phyloP scores from a whole-genome alignment of 169 alveolate genomes.

The Plasmodium blacklocki region DNA sequence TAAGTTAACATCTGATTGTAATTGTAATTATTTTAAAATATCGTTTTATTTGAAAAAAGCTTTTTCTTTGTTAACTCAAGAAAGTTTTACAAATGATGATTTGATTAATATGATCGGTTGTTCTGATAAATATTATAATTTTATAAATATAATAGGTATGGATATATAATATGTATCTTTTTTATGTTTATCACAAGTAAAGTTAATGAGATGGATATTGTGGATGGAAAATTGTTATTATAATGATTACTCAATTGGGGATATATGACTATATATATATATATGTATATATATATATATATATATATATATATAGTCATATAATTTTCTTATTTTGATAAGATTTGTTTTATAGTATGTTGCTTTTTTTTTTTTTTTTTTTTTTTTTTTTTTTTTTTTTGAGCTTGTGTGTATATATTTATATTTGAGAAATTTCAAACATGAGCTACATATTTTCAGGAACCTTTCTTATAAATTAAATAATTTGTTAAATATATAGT shows the following conservation, averaged over 20 bases:
- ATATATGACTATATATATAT: background rate
- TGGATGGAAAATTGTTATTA: too few species aligned
- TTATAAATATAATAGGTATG: slow-evolving; percentile 40
- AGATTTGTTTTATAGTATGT: too few species aligned
- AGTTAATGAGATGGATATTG: background rate
- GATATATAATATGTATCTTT: slow-evolving; percentile 24
- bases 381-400: too few species aligned
- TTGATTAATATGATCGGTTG: slow-evolving; percentile 44
- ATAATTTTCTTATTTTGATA: too few species aligned
- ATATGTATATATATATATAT: background rate
- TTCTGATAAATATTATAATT: slow-evolving; percentile 68
- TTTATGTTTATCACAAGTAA: background rate
- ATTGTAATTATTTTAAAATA: slow-evolving; percentile 38
- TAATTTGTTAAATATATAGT: too few species aligned
- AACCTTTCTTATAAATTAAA: too few species aligned
- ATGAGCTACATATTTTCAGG: too few species aligned
- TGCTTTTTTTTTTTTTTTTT: too few species aligned
- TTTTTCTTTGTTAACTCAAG: slow-evolving; percentile 55
- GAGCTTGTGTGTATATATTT: too few species aligned
- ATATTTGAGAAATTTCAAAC: too few species aligned
- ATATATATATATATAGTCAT: too few species aligned
- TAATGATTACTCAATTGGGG: too few species aligned
- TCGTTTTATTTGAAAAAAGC: slow-evolving; percentile 47
- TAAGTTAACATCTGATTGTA: slow-evolving; percentile 46
- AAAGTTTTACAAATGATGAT: slow-evolving; percentile 27